Evolutionary conservation across 768 basidiomycete genomes (phyloP), one percentile per base, ranked within the genome.

Genomic region (Gautieria morchelliformis): DNA sequence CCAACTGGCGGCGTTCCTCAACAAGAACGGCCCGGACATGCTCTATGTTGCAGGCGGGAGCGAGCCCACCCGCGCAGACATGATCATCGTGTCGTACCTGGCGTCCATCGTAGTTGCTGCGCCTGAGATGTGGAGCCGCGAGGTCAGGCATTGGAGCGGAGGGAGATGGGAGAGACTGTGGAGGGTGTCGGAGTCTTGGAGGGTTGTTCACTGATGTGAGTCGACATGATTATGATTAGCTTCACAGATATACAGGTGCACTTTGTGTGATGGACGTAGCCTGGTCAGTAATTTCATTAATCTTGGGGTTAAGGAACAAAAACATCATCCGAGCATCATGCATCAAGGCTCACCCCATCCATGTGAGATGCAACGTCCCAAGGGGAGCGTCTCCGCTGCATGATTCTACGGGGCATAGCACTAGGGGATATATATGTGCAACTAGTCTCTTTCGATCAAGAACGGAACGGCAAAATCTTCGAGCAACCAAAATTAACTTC

Each of bases 61-160:
- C 37, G 81, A 85, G 19, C 74, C 87, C 51, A 80, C 79, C 10
- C 87, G 87, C 61, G 84, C 84, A 1, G 87, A 89, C 62, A 88
- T 89, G 64, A 81, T 84, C 5, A 68, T 89, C 20, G 86, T 84
- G 61, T 79, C 87, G 0, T 77, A 85, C 17, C 68, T 89, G 42
- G 77, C 88, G 47, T 89, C 85, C 85, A 82, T 88, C 42, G 74
- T 79, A 49, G 80, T 88, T 65, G 79, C 84, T 4, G 77, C 83
- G n/a, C 81, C 84, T 56, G 84, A 88, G 60, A 84, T 83, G 14
- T 89, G 87, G 87, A 71, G 75, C 22, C 71, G 33, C 14, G 37
- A 81, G 53, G 75, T 89, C n/a, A 70, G 80, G 51, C 75, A 78
- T 27, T 89, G 86, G 86, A 82, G 85, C 63, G 75, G 73, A 4